Evolutionary conservation across 345 rosid species (phyloP).

Genomic region (Aethionema arabicum): DNA sequence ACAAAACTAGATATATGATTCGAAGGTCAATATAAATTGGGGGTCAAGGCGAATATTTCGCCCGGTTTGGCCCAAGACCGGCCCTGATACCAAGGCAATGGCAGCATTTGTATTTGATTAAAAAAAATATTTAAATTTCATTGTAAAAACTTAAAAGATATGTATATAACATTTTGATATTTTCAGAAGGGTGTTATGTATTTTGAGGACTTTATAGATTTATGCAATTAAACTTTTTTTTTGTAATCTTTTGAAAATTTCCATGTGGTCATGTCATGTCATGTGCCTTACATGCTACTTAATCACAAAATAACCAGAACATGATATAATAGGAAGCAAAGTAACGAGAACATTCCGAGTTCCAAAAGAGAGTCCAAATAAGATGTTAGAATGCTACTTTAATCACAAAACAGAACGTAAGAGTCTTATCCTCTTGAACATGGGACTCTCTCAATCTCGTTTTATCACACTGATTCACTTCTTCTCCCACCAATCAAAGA

Average conservation of each 20-base stretch:
- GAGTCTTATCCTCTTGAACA: too few relatives aligned
- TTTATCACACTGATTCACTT: too few relatives aligned
- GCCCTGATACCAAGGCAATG: background rate
- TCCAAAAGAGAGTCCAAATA: conserved; percentile 15
- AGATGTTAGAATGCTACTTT: background rate
- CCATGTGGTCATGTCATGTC: conserved; percentile 27
- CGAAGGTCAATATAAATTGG: too few relatives aligned
- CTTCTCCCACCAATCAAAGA: too few relatives aligned
- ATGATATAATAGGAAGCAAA: conserved; percentile 5
- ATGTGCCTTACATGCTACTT: conserved; percentile 34
- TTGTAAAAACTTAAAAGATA: too few relatives aligned
- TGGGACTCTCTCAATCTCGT: too few relatives aligned
- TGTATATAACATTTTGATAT: too few relatives aligned
- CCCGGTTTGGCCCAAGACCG: too few relatives aligned
- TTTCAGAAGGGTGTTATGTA: conserved; percentile 12
- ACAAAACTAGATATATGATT: too few relatives aligned
- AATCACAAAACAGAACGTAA: conserved; percentile 16
- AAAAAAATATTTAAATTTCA: too few relatives aligned
- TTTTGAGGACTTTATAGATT: conserved; percentile 20
- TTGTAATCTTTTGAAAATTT: conserved; percentile 17
- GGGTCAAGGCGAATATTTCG: too few relatives aligned
- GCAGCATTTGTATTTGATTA: too few relatives aligned
- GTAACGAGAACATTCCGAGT: conserved; percentile 9
- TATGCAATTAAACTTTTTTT: conserved; percentile 16
- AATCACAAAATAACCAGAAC: conserved; percentile 10